Percentiles rank a stretch among this genome's conserved stretches.
Conservation (phyloP, 192 early-diverging fungal genomes). For the Dissophora ornata region DNA sequence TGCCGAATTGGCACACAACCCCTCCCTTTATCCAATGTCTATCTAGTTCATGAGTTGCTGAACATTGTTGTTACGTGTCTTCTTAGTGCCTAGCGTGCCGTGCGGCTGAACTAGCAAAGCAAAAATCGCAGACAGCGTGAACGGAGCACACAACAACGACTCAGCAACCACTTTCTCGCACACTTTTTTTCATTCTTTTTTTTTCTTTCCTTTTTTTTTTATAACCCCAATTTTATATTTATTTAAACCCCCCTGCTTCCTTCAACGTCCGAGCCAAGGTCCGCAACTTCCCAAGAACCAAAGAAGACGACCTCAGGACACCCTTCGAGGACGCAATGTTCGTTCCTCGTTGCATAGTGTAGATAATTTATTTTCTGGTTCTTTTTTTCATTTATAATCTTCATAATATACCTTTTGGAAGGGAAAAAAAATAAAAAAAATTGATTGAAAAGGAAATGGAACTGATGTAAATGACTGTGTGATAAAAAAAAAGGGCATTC, state of each 20-base stretch:
- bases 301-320: slow-evolving; percentile 7
- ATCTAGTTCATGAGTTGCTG: slow-evolving; percentile 32
- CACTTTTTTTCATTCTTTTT: slow-evolving; percentile 7
- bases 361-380: slow-evolving; percentile 1
- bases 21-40: slow-evolving; percentile 10
- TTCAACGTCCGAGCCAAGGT: no score
- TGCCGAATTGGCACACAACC: no score
- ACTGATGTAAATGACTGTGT: no score
- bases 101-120: slow-evolving; percentile 32
- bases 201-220: slow-evolving; percentile 6
- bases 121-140: slow-evolving; percentile 25
- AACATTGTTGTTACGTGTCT: slow-evolving; percentile 53
- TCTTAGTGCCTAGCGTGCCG: slow-evolving; percentile 50
- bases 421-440: slow-evolving; percentile 10
- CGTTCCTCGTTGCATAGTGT: no score
- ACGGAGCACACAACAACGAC: slow-evolving; percentile 34
- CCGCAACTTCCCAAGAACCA: no score
- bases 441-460: background rate
- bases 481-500: no score
- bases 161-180: slow-evolving; percentile 12
- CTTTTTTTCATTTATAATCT: slow-evolving; percentile 9
- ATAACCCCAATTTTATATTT: slow-evolving; percentile 1
- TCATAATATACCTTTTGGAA: background rate
- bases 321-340: no score
- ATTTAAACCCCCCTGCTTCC: no score